Evolutionary conservation across 345 rosid genomes (phyloP).

Genomic region (Triadica sebifera): DNA sequence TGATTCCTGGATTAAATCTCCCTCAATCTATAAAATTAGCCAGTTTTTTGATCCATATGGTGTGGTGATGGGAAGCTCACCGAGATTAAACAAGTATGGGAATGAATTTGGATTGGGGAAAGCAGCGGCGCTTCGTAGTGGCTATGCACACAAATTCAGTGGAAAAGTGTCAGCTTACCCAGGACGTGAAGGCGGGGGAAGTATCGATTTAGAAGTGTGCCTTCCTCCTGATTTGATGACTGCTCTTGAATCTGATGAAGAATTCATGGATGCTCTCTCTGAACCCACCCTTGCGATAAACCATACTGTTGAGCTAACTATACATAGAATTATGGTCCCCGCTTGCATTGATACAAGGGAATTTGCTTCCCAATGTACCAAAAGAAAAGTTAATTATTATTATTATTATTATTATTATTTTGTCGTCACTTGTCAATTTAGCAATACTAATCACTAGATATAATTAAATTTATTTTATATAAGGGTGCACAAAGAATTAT

Average conservation of each 20-base stretch:
- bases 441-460: too few species aligned
- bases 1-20: slow-evolving; percentile 49
- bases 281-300: too few species aligned
- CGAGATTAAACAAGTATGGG: slow-evolving; percentile 74
- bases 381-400: too few species aligned
- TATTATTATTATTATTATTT: too few species aligned
- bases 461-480: too few species aligned
- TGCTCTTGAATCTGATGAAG: slow-evolving; percentile 55
- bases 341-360: too few species aligned
- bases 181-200: slow-evolving; percentile 63
- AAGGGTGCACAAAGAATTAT: too few species aligned
- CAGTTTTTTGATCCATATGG: slow-evolving; percentile 47
- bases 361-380: too few species aligned
- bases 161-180: slow-evolving; percentile 66
- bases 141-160: slow-evolving; percentile 67
- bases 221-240: slow-evolving; percentile 77
- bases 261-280: slow-evolving; percentile 42
- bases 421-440: too few species aligned
- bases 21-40: slow-evolving; percentile 38
- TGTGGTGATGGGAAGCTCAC: slow-evolving; percentile 80
- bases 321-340: too few species aligned
- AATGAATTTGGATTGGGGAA: slow-evolving; percentile 78
- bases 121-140: slow-evolving; percentile 65
- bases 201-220: slow-evolving; percentile 71
- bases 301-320: too few species aligned